Conservation (phyloP, 176 grass and related monocot species). For the Carex littledalei region DNA sequence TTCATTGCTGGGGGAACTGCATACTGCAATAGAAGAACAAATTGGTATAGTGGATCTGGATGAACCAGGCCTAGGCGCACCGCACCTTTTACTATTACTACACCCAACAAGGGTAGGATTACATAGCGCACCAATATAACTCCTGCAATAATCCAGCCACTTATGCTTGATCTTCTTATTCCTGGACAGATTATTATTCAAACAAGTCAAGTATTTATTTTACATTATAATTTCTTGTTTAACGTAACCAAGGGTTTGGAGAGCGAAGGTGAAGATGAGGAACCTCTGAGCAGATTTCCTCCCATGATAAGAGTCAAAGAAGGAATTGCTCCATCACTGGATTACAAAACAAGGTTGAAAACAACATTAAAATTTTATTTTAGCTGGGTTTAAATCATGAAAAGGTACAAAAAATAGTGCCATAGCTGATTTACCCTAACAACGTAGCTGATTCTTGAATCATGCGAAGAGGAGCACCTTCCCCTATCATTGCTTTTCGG, state of each 20-base stretch:
- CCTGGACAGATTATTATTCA: constrained; percentile 25
- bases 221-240: neutral
- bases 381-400: neutral
- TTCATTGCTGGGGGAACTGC: constrained; percentile 83
- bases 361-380: neutral
- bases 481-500: constrained; percentile 53
- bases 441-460: constrained; percentile 63
- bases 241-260: neutral
- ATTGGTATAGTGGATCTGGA: constrained; percentile 73
- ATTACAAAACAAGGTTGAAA: neutral
- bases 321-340: constrained; percentile 66
- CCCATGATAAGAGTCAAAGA: constrained; percentile 84
- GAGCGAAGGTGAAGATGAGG: neutral
- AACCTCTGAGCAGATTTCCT: constrained; percentile 81
- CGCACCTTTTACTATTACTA: constrained; percentile 45
- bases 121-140: constrained; percentile 59
- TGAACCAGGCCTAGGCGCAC: constrained; percentile 47
- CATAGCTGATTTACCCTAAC: constrained; percentile 41
- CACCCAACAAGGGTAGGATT: constrained; percentile 51
- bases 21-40: constrained; percentile 80
- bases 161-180: constrained; percentile 37
- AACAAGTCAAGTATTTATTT: neutral
- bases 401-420: neutral
- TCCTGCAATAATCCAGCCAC: constrained; percentile 42
- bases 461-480: constrained; percentile 62